These are phyloP conservation scores for Trichoderma sp. DNA, from an alignment of 2,329 filamentous ascomycete species.

Conservation along the genomic window DNA sequence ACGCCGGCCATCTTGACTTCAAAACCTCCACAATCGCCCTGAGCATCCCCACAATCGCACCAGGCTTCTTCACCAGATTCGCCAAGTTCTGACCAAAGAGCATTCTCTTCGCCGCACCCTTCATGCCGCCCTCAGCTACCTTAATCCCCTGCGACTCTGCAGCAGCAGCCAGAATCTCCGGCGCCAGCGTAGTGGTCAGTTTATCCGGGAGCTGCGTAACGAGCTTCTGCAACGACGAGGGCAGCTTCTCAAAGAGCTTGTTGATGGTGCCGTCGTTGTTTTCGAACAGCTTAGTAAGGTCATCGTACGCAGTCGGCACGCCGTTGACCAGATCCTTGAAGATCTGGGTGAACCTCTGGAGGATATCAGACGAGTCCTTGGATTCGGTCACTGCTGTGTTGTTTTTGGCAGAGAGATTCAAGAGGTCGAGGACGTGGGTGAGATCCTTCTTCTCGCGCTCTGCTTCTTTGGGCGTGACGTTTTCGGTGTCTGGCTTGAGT, in stretches of 20 bases:
- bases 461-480: conserved; percentile 40
- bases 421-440: conserved; percentile 71
- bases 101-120: conserved; percentile 63
- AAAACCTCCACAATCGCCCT: conserved; percentile 88
- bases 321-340: conserved; percentile 91
- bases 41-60: conserved; percentile 79
- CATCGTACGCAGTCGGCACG: conserved; percentile 87
- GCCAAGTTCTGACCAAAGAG: conserved; percentile 70
- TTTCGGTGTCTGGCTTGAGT: conserved; percentile 33
- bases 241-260: conserved; percentile 64
- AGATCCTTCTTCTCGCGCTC: conserved; percentile 67
- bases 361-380: conserved; percentile 77
- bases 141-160: conserved; percentile 69
- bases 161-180: conserved; percentile 77
- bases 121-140: conserved; percentile 55
- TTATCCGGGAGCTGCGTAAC: conserved; percentile 82
- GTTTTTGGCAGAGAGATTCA: conserved; percentile 80
- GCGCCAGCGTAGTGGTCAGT: conserved; percentile 70
- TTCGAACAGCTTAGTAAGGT: conserved; percentile 66
- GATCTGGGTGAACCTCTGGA: conserved; percentile 81
- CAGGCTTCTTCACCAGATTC: conserved; percentile 79
- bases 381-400: conserved; percentile 82
- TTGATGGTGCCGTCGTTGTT: conserved; percentile 60
- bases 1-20: conserved; percentile 82
- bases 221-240: conserved; percentile 77